These are phyloP conservation scores for Sphaerulina populicola DNA, from an alignment of 2,329 filamentous ascomycete genomes.

Conservation along the genomic window DNA sequence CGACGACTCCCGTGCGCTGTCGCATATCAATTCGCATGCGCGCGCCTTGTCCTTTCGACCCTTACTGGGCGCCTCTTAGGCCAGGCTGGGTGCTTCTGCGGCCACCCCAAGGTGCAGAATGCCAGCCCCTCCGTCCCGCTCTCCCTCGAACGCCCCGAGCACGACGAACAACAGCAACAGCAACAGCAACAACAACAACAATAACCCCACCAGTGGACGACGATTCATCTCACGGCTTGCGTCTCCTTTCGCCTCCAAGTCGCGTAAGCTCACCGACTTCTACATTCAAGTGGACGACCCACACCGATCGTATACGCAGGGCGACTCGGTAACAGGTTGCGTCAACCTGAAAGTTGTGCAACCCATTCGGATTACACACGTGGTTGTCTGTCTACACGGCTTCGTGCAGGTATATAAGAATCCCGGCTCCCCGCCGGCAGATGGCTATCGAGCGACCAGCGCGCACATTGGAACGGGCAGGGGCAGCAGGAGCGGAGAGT, in stretches of 20 bases:
- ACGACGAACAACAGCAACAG: background rate
- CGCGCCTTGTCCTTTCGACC: conserved; percentile 9
- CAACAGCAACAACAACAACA: background rate
- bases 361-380: conserved; percentile 67
- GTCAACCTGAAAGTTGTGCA: conserved; percentile 67
- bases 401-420: conserved; percentile 72
- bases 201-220: conserved; percentile 23
- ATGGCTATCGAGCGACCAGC: conserved; percentile 43
- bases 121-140: conserved; percentile 12
- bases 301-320: conserved; percentile 65
- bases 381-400: conserved; percentile 69
- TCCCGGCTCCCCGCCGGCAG: conserved; percentile 50
- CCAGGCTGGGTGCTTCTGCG: conserved; percentile 1
- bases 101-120: conserved; percentile 8
- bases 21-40: conserved; percentile 5
- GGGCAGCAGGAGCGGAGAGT: conserved; percentile 46
- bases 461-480: conserved; percentile 48
- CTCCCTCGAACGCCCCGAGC: conserved; percentile 9
- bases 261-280: conserved; percentile 67
- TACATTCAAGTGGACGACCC: conserved; percentile 69
- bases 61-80: conserved; percentile 1
- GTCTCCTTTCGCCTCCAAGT: conserved; percentile 46
- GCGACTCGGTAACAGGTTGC: conserved; percentile 64
- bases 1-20: background rate
- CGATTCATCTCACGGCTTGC: conserved; percentile 48